Conservation (phyloP, 768 basidiomycete genomes). For the Sutorius australiensis region DNA sequence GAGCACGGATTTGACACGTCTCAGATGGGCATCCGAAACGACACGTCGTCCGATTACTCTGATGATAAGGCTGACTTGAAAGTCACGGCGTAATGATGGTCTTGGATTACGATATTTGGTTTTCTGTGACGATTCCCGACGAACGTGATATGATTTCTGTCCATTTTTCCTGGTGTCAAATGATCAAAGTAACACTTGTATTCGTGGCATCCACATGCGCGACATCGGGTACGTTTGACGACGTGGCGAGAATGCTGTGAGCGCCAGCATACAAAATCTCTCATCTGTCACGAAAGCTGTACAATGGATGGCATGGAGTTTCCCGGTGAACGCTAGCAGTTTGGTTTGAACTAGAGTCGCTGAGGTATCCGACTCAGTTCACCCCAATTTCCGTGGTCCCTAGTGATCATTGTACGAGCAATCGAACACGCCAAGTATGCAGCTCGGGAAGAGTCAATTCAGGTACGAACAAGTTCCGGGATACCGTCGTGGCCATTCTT, state of each 20-base stretch:
- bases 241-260: not conserved
- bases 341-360: not conserved
- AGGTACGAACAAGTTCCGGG: too few species aligned
- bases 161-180: too few species aligned
- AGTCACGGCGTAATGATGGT: slow-evolving; percentile 9
- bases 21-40: slow-evolving; percentile 55
- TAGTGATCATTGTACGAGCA: too few species aligned
- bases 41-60: slow-evolving; percentile 18
- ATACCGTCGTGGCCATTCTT: too few species aligned
- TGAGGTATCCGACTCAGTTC: not conserved
- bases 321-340: not conserved
- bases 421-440: too few species aligned
- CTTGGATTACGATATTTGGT: not conserved
- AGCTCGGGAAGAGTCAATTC: too few species aligned
- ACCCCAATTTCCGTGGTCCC: too few species aligned
- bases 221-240: not conserved
- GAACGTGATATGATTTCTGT: not conserved
- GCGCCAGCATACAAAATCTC: too few species aligned
- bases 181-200: too few species aligned
- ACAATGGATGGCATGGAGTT: not conserved
- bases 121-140: not conserved
- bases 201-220: too few species aligned
- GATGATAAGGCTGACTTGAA: slow-evolving; percentile 13
- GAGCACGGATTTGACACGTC: slow-evolving; percentile 75
- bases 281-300: not conserved